Evolutionary conservation across 495 filamentous ascomycete species (phyloP).

Genomic region (Echria macrotheca): DNA sequence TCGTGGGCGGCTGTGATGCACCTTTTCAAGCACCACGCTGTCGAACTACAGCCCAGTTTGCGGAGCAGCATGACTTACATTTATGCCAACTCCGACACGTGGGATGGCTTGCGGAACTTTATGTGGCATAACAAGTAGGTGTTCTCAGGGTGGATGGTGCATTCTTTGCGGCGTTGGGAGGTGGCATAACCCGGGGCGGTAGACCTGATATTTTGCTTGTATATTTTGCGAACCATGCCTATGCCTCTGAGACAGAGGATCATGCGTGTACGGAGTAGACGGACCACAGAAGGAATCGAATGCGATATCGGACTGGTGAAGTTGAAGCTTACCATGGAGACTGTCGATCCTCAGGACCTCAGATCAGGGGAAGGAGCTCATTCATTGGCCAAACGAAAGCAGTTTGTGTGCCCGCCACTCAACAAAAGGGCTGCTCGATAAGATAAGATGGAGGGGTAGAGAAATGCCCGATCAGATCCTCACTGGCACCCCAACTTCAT

Average conservation of each 20-base stretch:
- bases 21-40: conserved; percentile 85
- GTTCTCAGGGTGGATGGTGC: neutral
- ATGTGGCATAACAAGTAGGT: conserved; percentile 75
- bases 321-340: too few species aligned
- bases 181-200: neutral
- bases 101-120: conserved; percentile 75
- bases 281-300: too few species aligned
- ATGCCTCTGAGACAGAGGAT: neutral
- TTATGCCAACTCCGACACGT: conserved; percentile 76
- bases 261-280: neutral
- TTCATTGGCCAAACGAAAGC: too few species aligned
- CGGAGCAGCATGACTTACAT: conserved; percentile 98
- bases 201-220: neutral
- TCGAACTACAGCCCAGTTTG: conserved; percentile 81
- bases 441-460: too few species aligned
- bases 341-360: too few species aligned
- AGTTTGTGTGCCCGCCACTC: too few species aligned
- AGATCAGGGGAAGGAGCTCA: too few species aligned
- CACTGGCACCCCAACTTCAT: too few species aligned
- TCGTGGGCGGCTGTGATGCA: conserved; percentile 96
- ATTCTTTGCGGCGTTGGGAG: conserved; percentile 10
- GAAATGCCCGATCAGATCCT: too few species aligned
- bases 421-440: too few species aligned
- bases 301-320: too few species aligned
- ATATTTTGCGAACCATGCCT: neutral